phyloP scores from a whole-genome alignment of 2,329 filamentous ascomycete species.

The Colletotrichum lupini region DNA sequence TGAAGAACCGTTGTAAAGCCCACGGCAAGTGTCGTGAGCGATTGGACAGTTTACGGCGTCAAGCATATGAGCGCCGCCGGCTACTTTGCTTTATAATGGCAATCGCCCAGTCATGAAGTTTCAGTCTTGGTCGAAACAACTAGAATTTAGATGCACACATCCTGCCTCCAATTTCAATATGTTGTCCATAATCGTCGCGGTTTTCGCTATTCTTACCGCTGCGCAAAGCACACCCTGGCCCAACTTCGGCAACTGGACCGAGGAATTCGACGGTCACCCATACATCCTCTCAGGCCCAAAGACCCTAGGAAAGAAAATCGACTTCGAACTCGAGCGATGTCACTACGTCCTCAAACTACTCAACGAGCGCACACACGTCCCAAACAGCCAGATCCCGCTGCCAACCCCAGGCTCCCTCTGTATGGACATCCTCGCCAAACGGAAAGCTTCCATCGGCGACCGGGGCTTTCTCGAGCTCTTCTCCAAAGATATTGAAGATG shows the following conservation, averaged over 20 bases:
- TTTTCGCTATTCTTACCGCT: neutral
- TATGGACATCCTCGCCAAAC: conserved; percentile 30
- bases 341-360: conserved; percentile 25
- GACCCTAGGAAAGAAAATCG: conserved; percentile 21
- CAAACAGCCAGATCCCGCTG: neutral
- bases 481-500: conserved; percentile 38
- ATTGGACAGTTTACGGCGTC: no score
- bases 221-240: conserved; percentile 22
- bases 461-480: conserved; percentile 40
- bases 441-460: conserved; percentile 40
- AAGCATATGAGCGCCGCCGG: no score
- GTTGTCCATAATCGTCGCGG: neutral
- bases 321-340: conserved; percentile 33
- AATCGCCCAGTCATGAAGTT: neutral
- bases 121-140: neutral
- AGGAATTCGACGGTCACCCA: neutral
- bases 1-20: no score
- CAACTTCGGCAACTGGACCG: conserved; percentile 26
- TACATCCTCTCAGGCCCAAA: conserved; percentile 33
- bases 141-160: no score
- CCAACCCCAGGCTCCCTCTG: neutral
- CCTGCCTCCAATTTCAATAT: neutral
- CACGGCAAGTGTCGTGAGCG: no score
- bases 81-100: no score
- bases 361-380: neutral